Conservation (phyloP, 1,139 yeast species). For the Yamadazyma dushanensis region DNA sequence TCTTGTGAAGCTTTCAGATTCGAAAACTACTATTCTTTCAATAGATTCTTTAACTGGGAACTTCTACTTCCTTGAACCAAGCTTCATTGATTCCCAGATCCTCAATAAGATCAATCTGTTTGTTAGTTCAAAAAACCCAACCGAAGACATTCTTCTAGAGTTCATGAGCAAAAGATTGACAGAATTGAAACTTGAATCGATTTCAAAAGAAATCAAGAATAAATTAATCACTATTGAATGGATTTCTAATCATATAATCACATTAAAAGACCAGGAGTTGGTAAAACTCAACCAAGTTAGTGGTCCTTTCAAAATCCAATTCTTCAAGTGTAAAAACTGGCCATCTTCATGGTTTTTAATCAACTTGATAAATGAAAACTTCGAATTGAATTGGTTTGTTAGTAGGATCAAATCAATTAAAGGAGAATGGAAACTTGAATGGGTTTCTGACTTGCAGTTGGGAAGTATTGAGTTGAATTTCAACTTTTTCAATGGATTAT, state of each 20-base stretch:
- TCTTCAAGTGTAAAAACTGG: slow-evolving; percentile 68
- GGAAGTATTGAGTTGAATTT: slow-evolving; percentile 35
- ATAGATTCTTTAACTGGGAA: slow-evolving; percentile 49
- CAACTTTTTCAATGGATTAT: slow-evolving; percentile 45
- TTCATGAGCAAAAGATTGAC: slow-evolving; percentile 39
- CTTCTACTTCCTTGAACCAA: slow-evolving; percentile 46
- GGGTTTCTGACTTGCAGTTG: slow-evolving; percentile 27
- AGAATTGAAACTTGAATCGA: slow-evolving; percentile 54
- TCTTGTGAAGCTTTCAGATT: slow-evolving; percentile 33
- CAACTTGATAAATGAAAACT: slow-evolving; percentile 40
- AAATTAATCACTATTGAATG: slow-evolving; percentile 66
- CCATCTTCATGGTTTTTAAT: slow-evolving; percentile 72
- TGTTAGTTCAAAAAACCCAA: slow-evolving; percentile 18
- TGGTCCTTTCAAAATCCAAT: slow-evolving; percentile 32
- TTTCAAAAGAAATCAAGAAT: slow-evolving; percentile 50
- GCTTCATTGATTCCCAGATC: slow-evolving; percentile 36
- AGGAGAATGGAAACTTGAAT: slow-evolving; percentile 65
- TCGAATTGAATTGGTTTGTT: slow-evolving; percentile 60
- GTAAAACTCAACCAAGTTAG: slow-evolving; percentile 20
- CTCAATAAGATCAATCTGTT: slow-evolving; percentile 36
- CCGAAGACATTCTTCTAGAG: slow-evolving; percentile 34
- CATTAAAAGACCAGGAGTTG: slow-evolving; percentile 40
- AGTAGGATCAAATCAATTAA: slow-evolving; percentile 58
- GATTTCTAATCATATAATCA: slow-evolving; percentile 59
- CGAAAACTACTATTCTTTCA: slow-evolving; percentile 37